A percentile compares a stretch with the other conserved stretches of the same genome.
These are phyloP conservation scores for Canavalia gladiata DNA, from an alignment of 306 rosid species.

Conservation along the genomic window DNA sequence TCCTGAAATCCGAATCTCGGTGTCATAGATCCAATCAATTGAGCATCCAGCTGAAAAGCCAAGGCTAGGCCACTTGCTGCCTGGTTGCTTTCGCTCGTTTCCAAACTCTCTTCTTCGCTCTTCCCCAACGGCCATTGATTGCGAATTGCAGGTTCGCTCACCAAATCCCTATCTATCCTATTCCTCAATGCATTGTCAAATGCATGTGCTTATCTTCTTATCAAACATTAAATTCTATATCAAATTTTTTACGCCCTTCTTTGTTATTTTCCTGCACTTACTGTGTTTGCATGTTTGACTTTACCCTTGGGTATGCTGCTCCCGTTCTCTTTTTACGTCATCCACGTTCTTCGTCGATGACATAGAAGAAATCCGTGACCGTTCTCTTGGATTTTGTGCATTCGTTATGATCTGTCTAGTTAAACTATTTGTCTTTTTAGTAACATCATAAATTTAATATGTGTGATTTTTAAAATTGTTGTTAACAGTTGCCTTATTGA, in stretches of 20 bases:
- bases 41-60: conserved; percentile 26
- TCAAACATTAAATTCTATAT: not conserved
- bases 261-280: conserved; percentile 26
- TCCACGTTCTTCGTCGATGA: not conserved
- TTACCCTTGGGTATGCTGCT: not conserved
- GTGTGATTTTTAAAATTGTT: not conserved
- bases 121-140: not conserved
- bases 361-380: not conserved
- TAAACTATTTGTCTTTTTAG: not conserved
- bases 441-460: not conserved
- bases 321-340: not conserved
- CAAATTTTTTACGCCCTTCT: not conserved
- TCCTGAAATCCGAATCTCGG: conserved; percentile 27
- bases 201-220: not conserved
- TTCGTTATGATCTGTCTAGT: conserved; percentile 33
- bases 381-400: not conserved
- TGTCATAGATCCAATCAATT: conserved; percentile 34
- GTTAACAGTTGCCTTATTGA: not conserved
- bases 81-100: conserved; percentile 34
- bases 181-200: not conserved
- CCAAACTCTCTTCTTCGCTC: not conserved
- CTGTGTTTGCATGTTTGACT: conserved; percentile 46
- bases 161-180: conserved; percentile 1
- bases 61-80: conserved; percentile 1
- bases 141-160: conserved; percentile 19